Evolutionary conservation across 331 rosid genomes (phyloP).

Genomic region (Malus hybrid): DNA sequence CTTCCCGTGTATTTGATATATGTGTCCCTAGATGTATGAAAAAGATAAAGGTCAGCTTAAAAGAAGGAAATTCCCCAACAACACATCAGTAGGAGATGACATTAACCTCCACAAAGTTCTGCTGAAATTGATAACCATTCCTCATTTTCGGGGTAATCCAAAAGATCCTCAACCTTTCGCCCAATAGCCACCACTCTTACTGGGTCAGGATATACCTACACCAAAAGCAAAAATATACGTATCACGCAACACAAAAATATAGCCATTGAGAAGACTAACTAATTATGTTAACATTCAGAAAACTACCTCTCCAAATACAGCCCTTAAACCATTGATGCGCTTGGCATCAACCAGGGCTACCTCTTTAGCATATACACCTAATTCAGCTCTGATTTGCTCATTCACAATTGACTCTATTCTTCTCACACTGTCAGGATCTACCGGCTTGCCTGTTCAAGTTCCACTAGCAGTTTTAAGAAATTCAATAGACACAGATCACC

Average conservation of each 20-base stretch:
- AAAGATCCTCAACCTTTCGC: slow-evolving; percentile 75
- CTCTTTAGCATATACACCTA: slow-evolving; percentile 73
- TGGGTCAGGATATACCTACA: slow-evolving; percentile 94
- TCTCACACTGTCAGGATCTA: slow-evolving; percentile 64
- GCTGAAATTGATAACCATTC: slow-evolving; percentile 80
- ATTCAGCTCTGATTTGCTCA: slow-evolving; percentile 73
- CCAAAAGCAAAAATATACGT: slow-evolving; percentile 8
- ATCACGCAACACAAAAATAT: background rate
- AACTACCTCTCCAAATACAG: slow-evolving; percentile 96
- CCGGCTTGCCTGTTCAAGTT: slow-evolving; percentile 73
- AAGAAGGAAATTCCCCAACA: slow-evolving; percentile 7
- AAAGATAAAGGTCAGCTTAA: slow-evolving; percentile 18
- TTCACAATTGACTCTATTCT: slow-evolving; percentile 80
- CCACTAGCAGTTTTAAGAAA: slow-evolving; percentile 11
- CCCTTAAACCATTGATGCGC: slow-evolving; percentile 78
- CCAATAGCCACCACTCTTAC: slow-evolving; percentile 94
- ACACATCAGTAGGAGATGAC: background rate
- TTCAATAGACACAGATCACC: background rate
- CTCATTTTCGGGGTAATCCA: slow-evolving; percentile 63
- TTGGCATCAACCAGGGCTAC: slow-evolving; percentile 69
- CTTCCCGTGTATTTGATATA: slow-evolving; percentile 84
- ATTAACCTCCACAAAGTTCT: slow-evolving; percentile 86
- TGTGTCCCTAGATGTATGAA: slow-evolving; percentile 64
- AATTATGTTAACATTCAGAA: slow-evolving; percentile 10
- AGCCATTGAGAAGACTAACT: background rate